These are phyloP conservation scores for Detonula confervacea DNA, from an alignment of 352 stramenopile species.

Conservation along the genomic window DNA sequence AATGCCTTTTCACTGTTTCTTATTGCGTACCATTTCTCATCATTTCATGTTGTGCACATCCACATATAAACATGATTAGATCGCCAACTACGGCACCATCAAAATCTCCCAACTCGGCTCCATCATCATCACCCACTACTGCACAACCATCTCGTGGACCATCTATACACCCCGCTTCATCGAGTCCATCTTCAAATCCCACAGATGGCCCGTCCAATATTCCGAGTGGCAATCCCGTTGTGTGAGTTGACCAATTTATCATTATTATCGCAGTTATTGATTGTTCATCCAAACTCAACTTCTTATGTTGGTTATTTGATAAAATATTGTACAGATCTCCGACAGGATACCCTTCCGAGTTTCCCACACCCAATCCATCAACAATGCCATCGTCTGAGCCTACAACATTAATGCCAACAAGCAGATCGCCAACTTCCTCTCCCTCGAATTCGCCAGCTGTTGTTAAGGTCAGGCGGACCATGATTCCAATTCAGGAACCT, in stretches of 20 bases:
- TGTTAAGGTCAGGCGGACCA: background rate
- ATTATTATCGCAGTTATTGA: no score
- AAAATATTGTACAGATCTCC: no score
- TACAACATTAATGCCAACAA: no score
- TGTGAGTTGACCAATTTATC: background rate
- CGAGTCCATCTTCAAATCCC: background rate
- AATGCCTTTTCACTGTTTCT: slow-evolving; percentile 3
- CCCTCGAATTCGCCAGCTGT: background rate
- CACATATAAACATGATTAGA: no score
- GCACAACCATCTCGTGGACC: background rate
- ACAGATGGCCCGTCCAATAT: background rate
- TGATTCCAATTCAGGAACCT: background rate
- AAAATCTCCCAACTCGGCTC: background rate
- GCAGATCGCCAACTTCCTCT: background rate
- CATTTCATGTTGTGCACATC: no score
- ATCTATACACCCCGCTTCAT: background rate
- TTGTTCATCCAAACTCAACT: no score
- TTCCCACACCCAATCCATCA: no score
- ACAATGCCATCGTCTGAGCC: no score
- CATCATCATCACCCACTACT: slow-evolving; percentile 10
- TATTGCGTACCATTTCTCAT: background rate
- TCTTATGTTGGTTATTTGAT: no score
- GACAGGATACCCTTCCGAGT: no score
- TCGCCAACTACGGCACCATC: slow-evolving; percentile 1
- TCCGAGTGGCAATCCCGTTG: background rate